Percentiles rank a stretch among this genome's conserved stretches.
phyloP scores from a whole-genome alignment of 345 rosid species.

The Eucalyptus erythrocorys region DNA sequence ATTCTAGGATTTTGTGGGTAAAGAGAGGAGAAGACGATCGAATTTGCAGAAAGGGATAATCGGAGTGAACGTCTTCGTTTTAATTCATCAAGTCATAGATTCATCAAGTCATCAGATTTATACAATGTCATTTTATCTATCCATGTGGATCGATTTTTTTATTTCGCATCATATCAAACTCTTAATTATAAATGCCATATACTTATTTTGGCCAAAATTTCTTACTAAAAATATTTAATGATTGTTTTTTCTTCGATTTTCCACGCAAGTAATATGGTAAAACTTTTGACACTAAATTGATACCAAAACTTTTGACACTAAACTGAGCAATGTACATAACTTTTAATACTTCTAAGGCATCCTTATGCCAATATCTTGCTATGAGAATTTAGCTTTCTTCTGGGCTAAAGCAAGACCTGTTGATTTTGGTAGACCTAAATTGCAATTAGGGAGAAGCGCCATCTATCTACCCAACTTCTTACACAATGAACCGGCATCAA shows the following conservation, averaged over 20 bases:
- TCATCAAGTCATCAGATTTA: neutral
- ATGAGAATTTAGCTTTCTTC: neutral
- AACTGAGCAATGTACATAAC: fast-evolving
- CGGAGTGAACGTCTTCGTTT: fast-evolving
- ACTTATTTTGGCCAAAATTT: neutral
- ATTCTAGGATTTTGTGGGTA: neutral
- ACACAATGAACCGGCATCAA: neutral
- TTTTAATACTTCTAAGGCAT: neutral
- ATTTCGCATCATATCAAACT: no score
- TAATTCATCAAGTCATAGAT: neutral
- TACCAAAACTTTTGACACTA: neutral
- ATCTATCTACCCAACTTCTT: neutral
- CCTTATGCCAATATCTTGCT: neutral
- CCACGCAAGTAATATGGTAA: fast-evolving
- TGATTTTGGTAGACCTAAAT: neutral
- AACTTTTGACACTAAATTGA: neutral
- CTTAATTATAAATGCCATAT: no score
- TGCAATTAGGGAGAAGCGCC: neutral
- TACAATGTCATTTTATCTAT: no score
- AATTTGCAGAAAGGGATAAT: no score
- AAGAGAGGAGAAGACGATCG: neutral
- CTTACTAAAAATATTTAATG: neutral
- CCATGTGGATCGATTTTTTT: neutral
- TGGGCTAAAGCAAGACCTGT: neutral
- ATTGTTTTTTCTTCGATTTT: fast-evolving